These are phyloP conservation scores for Henckelia pumila DNA, from an alignment of 257 asterid genomes.

Conservation along the genomic window DNA sequence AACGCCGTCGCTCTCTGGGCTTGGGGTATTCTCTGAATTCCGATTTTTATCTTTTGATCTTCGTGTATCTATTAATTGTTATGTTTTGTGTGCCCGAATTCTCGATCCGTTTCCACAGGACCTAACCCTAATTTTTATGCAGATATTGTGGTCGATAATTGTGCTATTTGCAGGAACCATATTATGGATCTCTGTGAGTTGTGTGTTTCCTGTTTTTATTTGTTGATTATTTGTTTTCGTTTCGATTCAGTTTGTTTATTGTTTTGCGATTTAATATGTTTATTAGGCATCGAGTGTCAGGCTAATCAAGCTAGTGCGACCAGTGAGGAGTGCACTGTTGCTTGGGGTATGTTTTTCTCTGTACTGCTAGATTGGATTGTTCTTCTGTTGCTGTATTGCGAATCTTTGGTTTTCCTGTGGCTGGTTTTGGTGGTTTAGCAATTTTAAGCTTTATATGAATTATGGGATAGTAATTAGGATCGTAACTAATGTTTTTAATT, in stretches of 20 bases:
- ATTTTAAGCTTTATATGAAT: background rate
- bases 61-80: background rate
- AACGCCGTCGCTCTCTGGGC: constrained; percentile 94
- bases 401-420: background rate
- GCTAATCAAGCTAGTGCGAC: constrained; percentile 99
- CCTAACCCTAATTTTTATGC: constrained; percentile 39
- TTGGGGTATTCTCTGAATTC: constrained; percentile 57
- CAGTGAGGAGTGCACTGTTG: constrained; percentile 96
- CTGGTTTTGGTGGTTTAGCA: background rate
- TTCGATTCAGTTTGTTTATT: constrained; percentile 9
- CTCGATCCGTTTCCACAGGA: constrained; percentile 4
- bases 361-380: background rate
- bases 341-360: constrained; percentile 79
- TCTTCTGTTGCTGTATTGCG: background rate
- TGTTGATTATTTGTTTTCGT: background rate
- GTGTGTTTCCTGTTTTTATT: background rate
- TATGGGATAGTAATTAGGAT: background rate
- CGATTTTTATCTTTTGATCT: constrained; percentile 10
- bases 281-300: constrained; percentile 92
- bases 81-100: background rate
- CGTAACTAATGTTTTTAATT: background rate
- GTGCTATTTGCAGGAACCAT: constrained; percentile 95
- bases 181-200: constrained; percentile 96
- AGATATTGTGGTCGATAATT: constrained; percentile 94
- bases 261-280: constrained; percentile 10